Base-by-base conservation (phyloP, 2,329 filamentous ascomycete genomes). In the Colletotrichum scovillei region DNA sequence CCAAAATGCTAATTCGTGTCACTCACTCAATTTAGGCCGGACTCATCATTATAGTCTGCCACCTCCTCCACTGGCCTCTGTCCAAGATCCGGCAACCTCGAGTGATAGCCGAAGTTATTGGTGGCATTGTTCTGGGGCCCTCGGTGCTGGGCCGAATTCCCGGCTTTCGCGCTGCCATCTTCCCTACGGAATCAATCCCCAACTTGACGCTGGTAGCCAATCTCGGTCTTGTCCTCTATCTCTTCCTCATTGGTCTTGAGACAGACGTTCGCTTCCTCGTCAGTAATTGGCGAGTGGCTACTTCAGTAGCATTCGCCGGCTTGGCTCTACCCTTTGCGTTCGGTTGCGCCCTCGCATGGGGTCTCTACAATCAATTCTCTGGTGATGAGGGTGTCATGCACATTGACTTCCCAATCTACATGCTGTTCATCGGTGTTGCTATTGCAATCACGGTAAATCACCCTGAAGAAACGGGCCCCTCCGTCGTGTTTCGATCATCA, bases 121-220 rank as follows among this genome's bases (percentile, higher is more conserved):
- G 93, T n/a, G 94, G 94, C 66, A 94, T 97, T 78, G 82, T 98
- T 49, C 88, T 98, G 1, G 95, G 95, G 4, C 95, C 95, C 1
- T 97, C 95, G 0, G 93, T 97, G 26, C 93, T 97, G 91, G 95
- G 95, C 79, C 91, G 93, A 65, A 95, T 97, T 26, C 94, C 94
- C 1, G 91, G 92, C 52, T 98, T 97, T 84, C 87, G 90, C 63
- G 83, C 86, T 3, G 87, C 92, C 75, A 96, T 98, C 76, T 98
- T 98, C 79, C 95, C 95, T 0, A 79, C 85, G 0, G 89, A 85
- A 0, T 95, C 94, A 2, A 93, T 97, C 81, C 92, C 94, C 2
- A 91, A 92, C 65, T 86, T 98, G 63, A 92, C 86, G 77, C 88
- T 95, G 67, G 93, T 94, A 57, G 95, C 95, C 57, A 97, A 97